Base-by-base conservation (phyloP, 768 basidiomycete species). In the Boletus insuetus region DNA sequence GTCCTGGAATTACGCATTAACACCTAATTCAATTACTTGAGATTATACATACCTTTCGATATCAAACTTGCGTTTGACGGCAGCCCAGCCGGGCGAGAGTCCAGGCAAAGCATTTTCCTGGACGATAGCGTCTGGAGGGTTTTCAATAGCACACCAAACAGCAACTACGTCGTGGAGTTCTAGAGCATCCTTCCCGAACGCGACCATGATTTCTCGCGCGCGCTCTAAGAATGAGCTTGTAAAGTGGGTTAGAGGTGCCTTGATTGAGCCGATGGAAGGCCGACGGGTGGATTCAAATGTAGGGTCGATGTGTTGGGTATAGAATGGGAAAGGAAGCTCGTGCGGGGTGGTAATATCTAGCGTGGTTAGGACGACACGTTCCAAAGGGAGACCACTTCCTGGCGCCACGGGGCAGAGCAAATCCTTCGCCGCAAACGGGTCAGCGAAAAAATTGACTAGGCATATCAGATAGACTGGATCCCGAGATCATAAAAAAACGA, bases 91-190 rank as follows among this genome's bases (percentile, higher is more conserved):
- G 3, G 65, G 63, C 39, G 54, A 74, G 67, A 67, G 76, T 51
- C 31, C 56, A 44, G 60, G 70, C 50, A 63, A 44, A 14, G 54
- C 55, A 48, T 62, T 42, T 51, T 53, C 64, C 45, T 63, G 52
- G 35, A 70, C 74, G 19, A 62, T 57, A 5, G n/a, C 24, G 41
- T 73, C 70, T 8, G 83, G 85, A 17, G 87, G 86, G 55, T 87
- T 84, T 53, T 79, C 78, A 16, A 91, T 82, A 2, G 91, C 89
- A 69, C 86, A 93, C 91, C 92, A 96, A 16, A 96, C 80, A 3
- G 91, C 89, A 12, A 86, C 85, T 43, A 94, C 88, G 62, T 98
- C 94, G 64, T 98, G 94, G 52, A 95, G 78, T 72, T 94, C 90
- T 82, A 97, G 81, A 6, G 81, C 87, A 66, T 95, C 93, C 57